Evolutionary conservation across 1,139 yeast genomes (phyloP), one percentile per base, ranked within the genome.

Genomic region (Sugiyamaella xylanicola): DNA sequence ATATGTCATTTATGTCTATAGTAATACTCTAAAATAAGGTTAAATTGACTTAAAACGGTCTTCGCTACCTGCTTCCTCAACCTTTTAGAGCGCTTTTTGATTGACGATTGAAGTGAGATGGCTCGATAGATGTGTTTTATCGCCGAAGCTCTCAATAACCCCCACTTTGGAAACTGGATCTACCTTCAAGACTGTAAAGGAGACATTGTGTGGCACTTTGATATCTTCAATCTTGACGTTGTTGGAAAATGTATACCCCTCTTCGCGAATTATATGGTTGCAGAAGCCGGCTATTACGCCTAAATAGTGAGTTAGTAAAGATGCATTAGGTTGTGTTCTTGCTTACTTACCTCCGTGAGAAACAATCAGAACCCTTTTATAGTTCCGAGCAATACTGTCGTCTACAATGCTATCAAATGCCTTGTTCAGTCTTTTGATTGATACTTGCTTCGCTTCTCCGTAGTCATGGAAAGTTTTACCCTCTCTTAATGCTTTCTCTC

Each of bases 121-220:
- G 7, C 37, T 42, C 2, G 52, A 43, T 25, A 66, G 49, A 54
- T 66, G 69, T 2, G 54, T 22, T 17, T 65, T 61, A 39, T 65
- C 67, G 3, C 68, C 68, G 54, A 63, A 66, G 7, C 46, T 51
- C 36, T 59, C 59, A 22, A 66, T 55, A 16, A 55, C 51, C 16
- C 68, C 67, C 7, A 46, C 21, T 15, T 46, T 49, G 16, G 59
- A 52, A 17, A 43, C 16, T 19, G 55, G 48, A 36, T 61, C 61
- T 15, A 65, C 54, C 5, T 86, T 91, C 2, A 88, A 74, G 4
- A 84, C 76, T 0, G 91, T 82, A 8, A 87, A 78, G 1, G 92
- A 85, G 0, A 95, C 87, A 69, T 88, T 88, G 68, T 77, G 86
- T 0, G 87, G 87, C 36, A 86, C 88, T 59, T 78, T 78, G 58